phyloP scores from a whole-genome alignment of 2,329 filamentous ascomycete species.

The Ophiostoma fasciatum region DNA sequence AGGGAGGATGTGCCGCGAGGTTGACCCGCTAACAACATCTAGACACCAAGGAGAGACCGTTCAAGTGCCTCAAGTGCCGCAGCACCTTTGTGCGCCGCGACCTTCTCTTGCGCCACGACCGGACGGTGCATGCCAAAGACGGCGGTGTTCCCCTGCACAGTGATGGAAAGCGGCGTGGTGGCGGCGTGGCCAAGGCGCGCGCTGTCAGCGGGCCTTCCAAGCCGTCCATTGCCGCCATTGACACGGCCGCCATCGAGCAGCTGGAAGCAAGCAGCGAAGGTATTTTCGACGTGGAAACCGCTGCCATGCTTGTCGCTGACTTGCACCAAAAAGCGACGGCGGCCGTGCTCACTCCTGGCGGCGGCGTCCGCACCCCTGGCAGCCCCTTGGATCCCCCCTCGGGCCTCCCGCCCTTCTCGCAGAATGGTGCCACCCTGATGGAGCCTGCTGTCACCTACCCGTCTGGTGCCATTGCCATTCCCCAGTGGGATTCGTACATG shows the following conservation, averaged over 20 bases:
- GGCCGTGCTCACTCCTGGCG: conserved; percentile 45
- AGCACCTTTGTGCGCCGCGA: conserved; percentile 98
- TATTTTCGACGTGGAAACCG: conserved; percentile 91
- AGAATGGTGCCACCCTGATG: conserved; percentile 56
- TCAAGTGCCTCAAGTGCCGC: conserved; percentile 96
- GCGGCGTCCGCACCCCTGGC: conserved; percentile 37
- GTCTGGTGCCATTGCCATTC: conserved; percentile 63
- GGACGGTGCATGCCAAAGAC: conserved; percentile 97
- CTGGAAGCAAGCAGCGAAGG: conserved; percentile 83
- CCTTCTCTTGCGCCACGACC: conserved; percentile 88
- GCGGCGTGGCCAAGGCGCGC: conserved; percentile 45
- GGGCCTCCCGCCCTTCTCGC: conserved; percentile 52
- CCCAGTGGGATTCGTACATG: conserved; percentile 85
- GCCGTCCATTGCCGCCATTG: conserved; percentile 56
- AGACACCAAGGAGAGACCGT: conserved; percentile 98
- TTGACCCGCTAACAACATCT: conserved; percentile 8
- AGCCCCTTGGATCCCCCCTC: conserved; percentile 41
- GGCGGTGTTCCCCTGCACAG: conserved; percentile 86
- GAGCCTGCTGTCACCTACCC: conserved; percentile 66
- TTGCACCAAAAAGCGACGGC: conserved; percentile 87
- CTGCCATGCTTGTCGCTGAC: conserved; percentile 96
- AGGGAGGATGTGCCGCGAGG: too few species aligned
- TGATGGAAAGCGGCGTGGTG: conserved; percentile 76
- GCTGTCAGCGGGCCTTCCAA: conserved; percentile 55
- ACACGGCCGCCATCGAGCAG: conserved; percentile 77